phyloP scores from a whole-genome alignment of 2,329 filamentous ascomycete species.

The Endoconidiophora polonica region DNA sequence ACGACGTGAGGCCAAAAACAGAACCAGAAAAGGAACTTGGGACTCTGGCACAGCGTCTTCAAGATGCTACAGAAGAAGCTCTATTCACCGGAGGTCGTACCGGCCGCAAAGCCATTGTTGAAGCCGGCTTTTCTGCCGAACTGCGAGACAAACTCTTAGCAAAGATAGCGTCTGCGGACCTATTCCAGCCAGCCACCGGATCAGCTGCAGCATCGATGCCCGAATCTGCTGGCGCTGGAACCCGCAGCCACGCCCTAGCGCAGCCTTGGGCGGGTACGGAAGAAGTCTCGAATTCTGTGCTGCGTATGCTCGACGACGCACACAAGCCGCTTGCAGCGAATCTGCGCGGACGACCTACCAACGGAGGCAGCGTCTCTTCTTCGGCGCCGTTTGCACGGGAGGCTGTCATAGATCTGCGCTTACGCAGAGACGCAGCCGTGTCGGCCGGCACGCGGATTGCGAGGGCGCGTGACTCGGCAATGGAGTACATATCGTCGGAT shows the following conservation, averaged over 20 bases:
- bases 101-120: constrained; percentile 41
- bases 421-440: constrained; percentile 24
- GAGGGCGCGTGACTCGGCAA: constrained; percentile 39
- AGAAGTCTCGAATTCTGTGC: constrained; percentile 51
- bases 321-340: constrained; percentile 21
- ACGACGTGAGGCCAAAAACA: too few species aligned
- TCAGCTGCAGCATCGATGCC: constrained; percentile 19
- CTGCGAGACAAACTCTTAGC: constrained; percentile 40
- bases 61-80: constrained; percentile 47
- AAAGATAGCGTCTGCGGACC: constrained; percentile 38
- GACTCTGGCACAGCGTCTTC: constrained; percentile 30
- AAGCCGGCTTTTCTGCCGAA: constrained; percentile 47
- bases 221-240: constrained; percentile 48
- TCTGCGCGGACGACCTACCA: constrained; percentile 14
- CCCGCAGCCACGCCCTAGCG: constrained; percentile 49
- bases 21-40: neutral
- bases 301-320: constrained; percentile 74
- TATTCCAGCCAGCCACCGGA: constrained; percentile 19
- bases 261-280: constrained; percentile 69
- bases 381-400: constrained; percentile 15
- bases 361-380: constrained; percentile 18
- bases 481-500: constrained; percentile 29
- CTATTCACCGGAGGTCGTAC: constrained; percentile 39
- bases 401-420: constrained; percentile 31
- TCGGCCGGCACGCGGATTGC: constrained; percentile 32